Conservation (phyloP, 2,329 filamentous ascomycete species). For the Penicillium crustosum region DNA sequence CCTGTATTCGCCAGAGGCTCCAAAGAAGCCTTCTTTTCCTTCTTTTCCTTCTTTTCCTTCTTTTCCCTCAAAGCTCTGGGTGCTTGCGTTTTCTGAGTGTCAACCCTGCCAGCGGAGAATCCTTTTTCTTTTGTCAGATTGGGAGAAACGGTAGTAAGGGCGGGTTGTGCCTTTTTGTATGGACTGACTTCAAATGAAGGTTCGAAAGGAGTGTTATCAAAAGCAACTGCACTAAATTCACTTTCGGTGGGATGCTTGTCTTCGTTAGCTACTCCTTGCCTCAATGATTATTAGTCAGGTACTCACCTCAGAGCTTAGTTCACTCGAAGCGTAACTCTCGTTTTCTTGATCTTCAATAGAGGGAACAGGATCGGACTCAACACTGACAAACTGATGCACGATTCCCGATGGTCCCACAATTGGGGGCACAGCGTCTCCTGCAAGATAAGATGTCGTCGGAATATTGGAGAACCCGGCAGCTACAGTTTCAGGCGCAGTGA, state of each 20-base stretch:
- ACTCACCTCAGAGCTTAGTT: background rate
- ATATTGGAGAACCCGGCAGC: background rate
- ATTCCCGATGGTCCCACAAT: background rate
- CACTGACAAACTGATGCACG: background rate
- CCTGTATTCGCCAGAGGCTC: background rate
- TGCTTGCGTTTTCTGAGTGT: background rate
- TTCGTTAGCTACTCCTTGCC: background rate
- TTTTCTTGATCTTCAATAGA: background rate
- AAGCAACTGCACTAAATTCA: background rate
- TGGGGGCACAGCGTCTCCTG: background rate
- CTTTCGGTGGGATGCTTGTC: background rate
- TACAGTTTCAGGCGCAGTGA: background rate
- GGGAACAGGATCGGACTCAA: background rate
- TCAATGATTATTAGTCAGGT: background rate
- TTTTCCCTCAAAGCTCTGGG: background rate
- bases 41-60: background rate
- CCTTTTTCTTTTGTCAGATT: slow-evolving; percentile 3
- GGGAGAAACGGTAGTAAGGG: background rate
- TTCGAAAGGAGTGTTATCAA: background rate
- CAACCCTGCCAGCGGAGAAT: background rate
- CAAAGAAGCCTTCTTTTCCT: background rate
- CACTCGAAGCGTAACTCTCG: background rate
- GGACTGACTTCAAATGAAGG: background rate
- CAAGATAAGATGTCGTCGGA: background rate
- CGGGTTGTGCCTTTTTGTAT: background rate